These are phyloP conservation scores for Stramenopiles sp. DNA, from an alignment of 352 stramenopile genomes.

Conservation along the genomic window DNA sequence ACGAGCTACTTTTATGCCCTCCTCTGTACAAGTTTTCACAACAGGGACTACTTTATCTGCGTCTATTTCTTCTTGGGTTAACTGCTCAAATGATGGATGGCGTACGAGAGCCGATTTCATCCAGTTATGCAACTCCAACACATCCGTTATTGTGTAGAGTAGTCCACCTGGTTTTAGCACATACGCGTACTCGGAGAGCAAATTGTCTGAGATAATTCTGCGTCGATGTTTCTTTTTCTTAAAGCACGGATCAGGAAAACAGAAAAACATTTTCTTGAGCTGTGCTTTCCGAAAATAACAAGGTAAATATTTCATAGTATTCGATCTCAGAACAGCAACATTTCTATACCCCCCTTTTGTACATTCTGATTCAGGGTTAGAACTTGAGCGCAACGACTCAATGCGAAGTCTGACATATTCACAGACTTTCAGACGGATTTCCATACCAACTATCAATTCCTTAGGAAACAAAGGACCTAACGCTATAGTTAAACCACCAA, in stretches of 20 bases:
- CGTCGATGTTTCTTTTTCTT: slow-evolving; percentile 85
- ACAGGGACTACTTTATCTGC: slow-evolving; percentile 60
- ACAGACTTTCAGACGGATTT: slow-evolving; percentile 30
- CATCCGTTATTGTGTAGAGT: slow-evolving; percentile 94
- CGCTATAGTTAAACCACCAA: slow-evolving; percentile 9
- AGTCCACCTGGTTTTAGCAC: slow-evolving; percentile 46
- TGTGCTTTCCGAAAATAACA: slow-evolving; percentile 24
- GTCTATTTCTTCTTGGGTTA: slow-evolving; percentile 39
- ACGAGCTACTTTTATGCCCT: slow-evolving; percentile 85
- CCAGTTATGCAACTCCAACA: slow-evolving; percentile 86
- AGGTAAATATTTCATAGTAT: slow-evolving; percentile 63
- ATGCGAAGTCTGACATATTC: slow-evolving; percentile 34
- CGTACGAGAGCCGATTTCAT: slow-evolving; percentile 60
- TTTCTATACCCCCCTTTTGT: not conserved
- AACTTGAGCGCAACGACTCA: not conserved
- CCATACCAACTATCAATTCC: slow-evolving; percentile 10
- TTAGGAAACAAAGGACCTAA: not conserved
- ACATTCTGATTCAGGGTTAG: not conserved
- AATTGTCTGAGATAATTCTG: slow-evolving; percentile 37
- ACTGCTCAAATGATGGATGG: slow-evolving; percentile 59
- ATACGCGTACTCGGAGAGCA: slow-evolving; percentile 89
- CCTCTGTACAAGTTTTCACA: slow-evolving; percentile 83
- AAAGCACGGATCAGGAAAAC: slow-evolving; percentile 95
- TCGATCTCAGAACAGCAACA: slow-evolving; percentile 37
- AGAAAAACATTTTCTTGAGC: slow-evolving; percentile 90